Base-by-base conservation (phyloP, 2,329 filamentous ascomycete genomes). In the Colletotrichum sp. region DNA sequence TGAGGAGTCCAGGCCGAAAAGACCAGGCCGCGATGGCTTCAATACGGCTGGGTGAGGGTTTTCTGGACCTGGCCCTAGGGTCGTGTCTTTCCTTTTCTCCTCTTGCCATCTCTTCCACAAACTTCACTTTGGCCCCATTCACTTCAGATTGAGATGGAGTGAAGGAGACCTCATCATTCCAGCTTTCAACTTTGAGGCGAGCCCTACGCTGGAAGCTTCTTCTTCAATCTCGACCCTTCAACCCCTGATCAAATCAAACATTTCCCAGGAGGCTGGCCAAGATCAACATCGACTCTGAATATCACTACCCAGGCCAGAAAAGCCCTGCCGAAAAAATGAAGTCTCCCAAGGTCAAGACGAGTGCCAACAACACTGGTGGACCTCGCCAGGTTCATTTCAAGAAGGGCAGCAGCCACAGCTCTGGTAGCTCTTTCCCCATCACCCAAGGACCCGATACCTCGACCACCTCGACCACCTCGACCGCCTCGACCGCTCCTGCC, bases 341-440 rank as follows among this genome's bases (percentile, higher is more conserved):
- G 44, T 76, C 73, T n/a, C 73, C 73, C 30, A 76, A 76, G 57
- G 52, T 16, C 21, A 76, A 64, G 59, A 60, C 73, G 30, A 67
- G 57, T 69, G 28, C 70, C 73, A 73, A 76, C n/a, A 73, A 26
- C 70, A 69, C 70, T 66, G 59, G 55, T 26, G 71, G 59, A 28
- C 70, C 63, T 16, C 73, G 70, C 24, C 57, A 73, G 63, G 73
- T 76, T 55, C 70, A 65, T 44, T 76, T 76, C 73, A 59, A 65
- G 34, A 34, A 65, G 26, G 34, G n/a, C 26, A 30, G 32, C 32
- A 44, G 34, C n/a, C n/a, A 52, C 57, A 57, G 59, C 13, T 30
- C 39, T n/a, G 44, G 34, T 10, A 18, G 39, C 44, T 64, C 64
- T 49, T 76, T 69, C 64, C 70, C 63, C 12, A 28, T 73, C 21